These are phyloP conservation scores for Phyllosticta ampelicida DNA, from an alignment of 2,329 filamentous ascomycete species.

Conservation along the genomic window DNA sequence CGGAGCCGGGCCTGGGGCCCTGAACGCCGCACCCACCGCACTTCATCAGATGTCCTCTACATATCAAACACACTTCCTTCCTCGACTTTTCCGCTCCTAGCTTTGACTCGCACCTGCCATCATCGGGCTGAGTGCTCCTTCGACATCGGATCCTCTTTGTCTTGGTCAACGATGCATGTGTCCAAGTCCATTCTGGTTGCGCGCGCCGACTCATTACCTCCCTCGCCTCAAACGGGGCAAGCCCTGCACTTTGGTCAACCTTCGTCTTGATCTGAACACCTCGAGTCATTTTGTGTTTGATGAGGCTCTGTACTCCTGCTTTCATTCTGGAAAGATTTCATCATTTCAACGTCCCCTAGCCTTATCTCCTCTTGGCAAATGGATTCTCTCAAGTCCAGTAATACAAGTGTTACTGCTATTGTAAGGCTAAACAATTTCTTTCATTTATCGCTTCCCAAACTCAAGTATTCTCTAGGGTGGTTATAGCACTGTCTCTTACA, in stretches of 20 bases:
- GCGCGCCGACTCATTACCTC: not conserved
- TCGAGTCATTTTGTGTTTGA: slow-evolving; percentile 16
- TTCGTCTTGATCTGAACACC: slow-evolving; percentile 22
- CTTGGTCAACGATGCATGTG: slow-evolving; percentile 5
- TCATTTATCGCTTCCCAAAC: too few relatives aligned
- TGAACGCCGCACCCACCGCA: not conserved
- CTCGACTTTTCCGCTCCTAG: not conserved
- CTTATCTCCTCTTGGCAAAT: not conserved
- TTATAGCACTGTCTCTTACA: slow-evolving; percentile 3
- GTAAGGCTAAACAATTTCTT: not conserved
- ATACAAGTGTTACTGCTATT: slow-evolving; percentile 6
- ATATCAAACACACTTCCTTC: not conserved
- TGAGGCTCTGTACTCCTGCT: slow-evolving; percentile 6
- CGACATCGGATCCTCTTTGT: not conserved
- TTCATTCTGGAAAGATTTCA: slow-evolving; percentile 1
- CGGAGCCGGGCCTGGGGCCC: not conserved
- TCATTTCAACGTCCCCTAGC: slow-evolving; percentile 12
- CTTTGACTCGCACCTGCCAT: not conserved
- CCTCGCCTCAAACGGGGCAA: not conserved
- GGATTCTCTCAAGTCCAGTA: slow-evolving; percentile 9
- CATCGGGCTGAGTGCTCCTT: not conserved
- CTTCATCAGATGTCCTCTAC: not conserved
- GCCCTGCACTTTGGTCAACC: slow-evolving; percentile 12
- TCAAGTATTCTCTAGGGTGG: not conserved
- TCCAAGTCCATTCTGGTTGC: not conserved